These are phyloP conservation scores for Elaeagnus macrophylla DNA, from an alignment of 306 rosid genomes.

Conservation along the genomic window DNA sequence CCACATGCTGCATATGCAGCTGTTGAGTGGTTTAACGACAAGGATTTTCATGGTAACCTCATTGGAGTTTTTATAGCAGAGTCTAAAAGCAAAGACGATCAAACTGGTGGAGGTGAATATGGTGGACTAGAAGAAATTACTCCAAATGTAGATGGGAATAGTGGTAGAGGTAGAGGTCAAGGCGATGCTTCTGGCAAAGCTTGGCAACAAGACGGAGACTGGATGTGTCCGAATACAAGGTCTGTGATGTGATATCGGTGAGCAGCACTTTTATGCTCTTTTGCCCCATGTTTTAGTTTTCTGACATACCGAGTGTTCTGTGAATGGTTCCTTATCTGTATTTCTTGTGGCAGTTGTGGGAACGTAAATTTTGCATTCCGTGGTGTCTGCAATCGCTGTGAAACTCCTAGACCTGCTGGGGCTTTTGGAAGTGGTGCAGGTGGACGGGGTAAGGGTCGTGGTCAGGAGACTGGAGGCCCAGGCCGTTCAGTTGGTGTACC, in stretches of 20 bases:
- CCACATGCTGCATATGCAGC: constrained; percentile 96
- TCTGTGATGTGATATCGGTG: constrained; percentile 99
- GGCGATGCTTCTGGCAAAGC: constrained; percentile 73
- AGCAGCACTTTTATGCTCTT: constrained; percentile 91
- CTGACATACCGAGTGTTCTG: constrained; percentile 2
- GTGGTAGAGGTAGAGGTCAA: constrained; percentile 66
- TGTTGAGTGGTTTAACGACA: constrained; percentile 91
- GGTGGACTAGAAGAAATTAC: constrained; percentile 47
- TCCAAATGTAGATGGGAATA: constrained; percentile 41
- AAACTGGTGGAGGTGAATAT: constrained; percentile 30
- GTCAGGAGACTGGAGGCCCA: constrained; percentile 51
- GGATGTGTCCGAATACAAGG: constrained; percentile 99
- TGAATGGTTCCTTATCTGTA: constrained; percentile 27
- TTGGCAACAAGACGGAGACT: constrained; percentile 99
- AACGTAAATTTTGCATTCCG: constrained; percentile 98
- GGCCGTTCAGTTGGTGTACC: constrained; percentile 57
- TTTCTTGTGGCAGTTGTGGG: constrained; percentile 59
- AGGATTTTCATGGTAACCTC: constrained; percentile 81
- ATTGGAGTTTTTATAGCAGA: constrained; percentile 90
- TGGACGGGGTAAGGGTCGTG: constrained; percentile 91
- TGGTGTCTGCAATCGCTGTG: constrained; percentile 97
- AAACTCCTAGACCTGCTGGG: constrained; percentile 95
- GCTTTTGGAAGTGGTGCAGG: constrained; percentile 59
- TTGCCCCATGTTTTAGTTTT: constrained; percentile 2
- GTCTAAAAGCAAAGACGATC: constrained; percentile 63